phyloP scores from a whole-genome alignment of 2,329 filamentous ascomycete species.

The Aspergillus oerlinghausenensis region DNA sequence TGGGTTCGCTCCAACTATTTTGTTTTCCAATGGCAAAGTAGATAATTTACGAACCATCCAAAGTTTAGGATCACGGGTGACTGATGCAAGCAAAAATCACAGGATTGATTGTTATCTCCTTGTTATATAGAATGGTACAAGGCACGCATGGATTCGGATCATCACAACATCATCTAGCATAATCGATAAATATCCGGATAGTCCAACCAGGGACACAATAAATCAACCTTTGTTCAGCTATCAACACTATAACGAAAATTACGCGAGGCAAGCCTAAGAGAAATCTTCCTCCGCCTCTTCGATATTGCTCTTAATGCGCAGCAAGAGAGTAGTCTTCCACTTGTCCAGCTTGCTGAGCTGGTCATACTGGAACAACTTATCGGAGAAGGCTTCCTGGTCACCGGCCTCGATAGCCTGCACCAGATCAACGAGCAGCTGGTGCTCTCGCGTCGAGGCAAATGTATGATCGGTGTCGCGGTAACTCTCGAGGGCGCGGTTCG shows the following conservation, averaged over 20 bases:
- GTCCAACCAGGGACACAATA: conserved; percentile 1
- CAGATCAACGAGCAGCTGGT: conserved; percentile 74
- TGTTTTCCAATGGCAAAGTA: too few species aligned
- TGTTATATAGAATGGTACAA: neutral
- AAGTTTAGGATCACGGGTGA: too few species aligned
- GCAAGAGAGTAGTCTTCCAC: conserved; percentile 87
- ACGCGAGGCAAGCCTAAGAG: conserved; percentile 43
- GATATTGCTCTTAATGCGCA: conserved; percentile 79
- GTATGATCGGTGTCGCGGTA: conserved; percentile 76
- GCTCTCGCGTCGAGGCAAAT: conserved; percentile 74
- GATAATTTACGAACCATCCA: too few species aligned
- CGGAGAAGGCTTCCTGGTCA: conserved; percentile 77
- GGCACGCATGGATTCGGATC: neutral
- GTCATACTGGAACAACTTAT: conserved; percentile 84
- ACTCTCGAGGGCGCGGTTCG: conserved; percentile 72
- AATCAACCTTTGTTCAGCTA: neutral
- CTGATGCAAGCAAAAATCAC: neutral
- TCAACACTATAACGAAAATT: conserved; percentile 3
- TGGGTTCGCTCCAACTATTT: too few species aligned
- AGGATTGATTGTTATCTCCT: neutral
- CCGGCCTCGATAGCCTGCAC: conserved; percentile 68
- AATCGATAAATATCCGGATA: neutral
- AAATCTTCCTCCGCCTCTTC: conserved; percentile 67
- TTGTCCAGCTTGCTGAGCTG: conserved; percentile 91
- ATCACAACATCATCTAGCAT: neutral